Base-by-base conservation (phyloP, 805 yeast genomes). In the Schwanniomyces sp. region DNA sequence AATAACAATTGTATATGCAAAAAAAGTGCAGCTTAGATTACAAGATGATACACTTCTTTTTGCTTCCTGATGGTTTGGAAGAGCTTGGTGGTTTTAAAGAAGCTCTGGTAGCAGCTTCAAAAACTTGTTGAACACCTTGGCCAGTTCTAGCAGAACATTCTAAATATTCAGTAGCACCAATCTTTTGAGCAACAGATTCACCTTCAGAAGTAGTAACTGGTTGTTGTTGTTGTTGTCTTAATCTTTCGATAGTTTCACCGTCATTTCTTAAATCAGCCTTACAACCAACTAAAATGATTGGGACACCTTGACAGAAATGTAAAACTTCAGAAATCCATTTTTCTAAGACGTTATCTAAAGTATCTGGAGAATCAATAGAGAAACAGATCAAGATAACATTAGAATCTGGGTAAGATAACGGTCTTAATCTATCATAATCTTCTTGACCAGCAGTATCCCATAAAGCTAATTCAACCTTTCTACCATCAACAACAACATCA, bases 401-500 rank as follows among this genome's bases (percentile, higher is more conserved):
- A 34, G 96, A 86, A 67, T 91, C 96, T 52, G 96, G 96, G 71
- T 91, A 91, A 11, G 92, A 85, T 55, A 89, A 76, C 39, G 96
- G 96, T 73, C 96, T 86, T 59, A 89, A 77, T 71, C 96, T 87
- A 70, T 90, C 96, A 67, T 91, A 91, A 76, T 91, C 97, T 78
- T 91, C 97, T 81, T 91, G 97, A 55, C 97, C 97, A 47, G 97
- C 96, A 57, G 97, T 91, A 90, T 91, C 97, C 97, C 97, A 91
- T 57, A 91, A 77, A 7, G 96, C 96, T 70, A 91, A 77, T 68
- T 91, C 96, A 49, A 92, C 97, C 52, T 67, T 72, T 69, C 77
- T 71, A 36, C 76, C 76, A 50, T 72, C 77, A 34, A 72, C 96
- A 55, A 71, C 76, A 49, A 92, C 97, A 68, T 91, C 97, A 41